Percentiles rank a stretch among this genome's conserved stretches.
phyloP scores from a whole-genome alignment of 2,329 filamentous ascomycete genomes.

The Neurospora sp. region DNA sequence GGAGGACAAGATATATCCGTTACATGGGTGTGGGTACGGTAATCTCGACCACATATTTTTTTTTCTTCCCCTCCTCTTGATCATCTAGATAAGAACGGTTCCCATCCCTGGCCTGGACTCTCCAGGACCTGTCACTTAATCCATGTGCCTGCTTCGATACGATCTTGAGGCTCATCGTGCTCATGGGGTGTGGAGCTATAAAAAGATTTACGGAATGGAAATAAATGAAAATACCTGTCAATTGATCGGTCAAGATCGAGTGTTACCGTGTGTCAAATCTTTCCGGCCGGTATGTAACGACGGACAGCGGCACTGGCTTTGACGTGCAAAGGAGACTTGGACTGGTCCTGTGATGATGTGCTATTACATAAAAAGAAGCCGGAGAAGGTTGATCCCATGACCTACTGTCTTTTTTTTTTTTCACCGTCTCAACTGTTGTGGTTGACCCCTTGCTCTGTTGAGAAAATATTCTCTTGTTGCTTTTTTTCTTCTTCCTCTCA shows the following conservation, averaged over 20 bases:
- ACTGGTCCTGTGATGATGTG: conserved; percentile 3
- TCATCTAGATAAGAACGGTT: background rate
- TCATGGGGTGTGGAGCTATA: background rate
- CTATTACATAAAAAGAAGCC: conserved; percentile 8
- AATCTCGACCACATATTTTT: background rate
- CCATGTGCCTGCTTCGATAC: background rate
- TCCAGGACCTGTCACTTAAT: background rate
- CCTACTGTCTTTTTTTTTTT: background rate
- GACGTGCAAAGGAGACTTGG: background rate
- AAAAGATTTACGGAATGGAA: background rate
- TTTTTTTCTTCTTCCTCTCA: background rate
- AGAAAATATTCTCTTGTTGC: background rate
- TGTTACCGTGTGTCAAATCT: background rate
- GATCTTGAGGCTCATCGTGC: background rate
- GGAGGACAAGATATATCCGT: background rate
- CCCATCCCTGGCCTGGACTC: background rate
- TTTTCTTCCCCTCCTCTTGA: background rate
- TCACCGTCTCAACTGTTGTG: background rate
- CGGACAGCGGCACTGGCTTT: no score
- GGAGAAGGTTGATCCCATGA: background rate
- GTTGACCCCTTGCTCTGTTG: background rate
- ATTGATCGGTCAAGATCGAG: background rate
- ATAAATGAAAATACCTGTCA: background rate
- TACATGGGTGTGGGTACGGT: background rate
- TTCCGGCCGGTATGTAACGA: background rate